Percentiles rank a stretch among this genome's conserved stretches.
Evolutionary conservation across 495 filamentous ascomycete genomes (phyloP).

Genomic region (Venustampulla echinocandica): DNA sequence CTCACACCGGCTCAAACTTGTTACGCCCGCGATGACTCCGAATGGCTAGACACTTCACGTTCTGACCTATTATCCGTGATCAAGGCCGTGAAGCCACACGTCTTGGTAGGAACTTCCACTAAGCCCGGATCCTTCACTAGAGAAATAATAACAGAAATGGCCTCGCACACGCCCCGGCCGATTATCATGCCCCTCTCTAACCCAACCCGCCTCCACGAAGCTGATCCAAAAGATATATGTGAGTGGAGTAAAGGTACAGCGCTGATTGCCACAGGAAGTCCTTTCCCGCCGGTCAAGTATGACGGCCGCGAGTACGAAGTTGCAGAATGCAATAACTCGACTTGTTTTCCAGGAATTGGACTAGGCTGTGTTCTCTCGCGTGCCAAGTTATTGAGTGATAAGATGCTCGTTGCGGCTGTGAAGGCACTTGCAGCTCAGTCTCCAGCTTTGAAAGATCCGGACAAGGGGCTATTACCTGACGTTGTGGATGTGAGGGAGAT

Average conservation of each 20-base stretch:
- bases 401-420: constrained; percentile 75
- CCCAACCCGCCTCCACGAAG: constrained; percentile 78
- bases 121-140: constrained; percentile 72
- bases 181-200: constrained; percentile 83
- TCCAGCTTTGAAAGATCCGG: constrained; percentile 50
- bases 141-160: constrained; percentile 68
- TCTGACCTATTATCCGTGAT: constrained; percentile 58
- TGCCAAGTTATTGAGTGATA: constrained; percentile 53
- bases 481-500: constrained; percentile 67
- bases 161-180: constrained; percentile 63
- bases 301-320: constrained; percentile 57
- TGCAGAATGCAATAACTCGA: constrained; percentile 86
- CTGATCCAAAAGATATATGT: constrained; percentile 66
- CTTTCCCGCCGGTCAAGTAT: constrained; percentile 69
- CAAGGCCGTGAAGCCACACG: constrained; percentile 65
- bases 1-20: constrained; percentile 56
- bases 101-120: constrained; percentile 78
- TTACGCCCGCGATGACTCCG: constrained; percentile 56
- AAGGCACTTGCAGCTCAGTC: constrained; percentile 61
- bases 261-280: constrained; percentile 77
- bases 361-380: constrained; percentile 67
- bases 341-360: constrained; percentile 80
- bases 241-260: constrained; percentile 71
- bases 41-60: constrained; percentile 51
- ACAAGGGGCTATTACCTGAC: constrained; percentile 61